These are phyloP conservation scores for Lumnitzera littorea DNA, from an alignment of 345 rosid genomes.

Conservation along the genomic window DNA sequence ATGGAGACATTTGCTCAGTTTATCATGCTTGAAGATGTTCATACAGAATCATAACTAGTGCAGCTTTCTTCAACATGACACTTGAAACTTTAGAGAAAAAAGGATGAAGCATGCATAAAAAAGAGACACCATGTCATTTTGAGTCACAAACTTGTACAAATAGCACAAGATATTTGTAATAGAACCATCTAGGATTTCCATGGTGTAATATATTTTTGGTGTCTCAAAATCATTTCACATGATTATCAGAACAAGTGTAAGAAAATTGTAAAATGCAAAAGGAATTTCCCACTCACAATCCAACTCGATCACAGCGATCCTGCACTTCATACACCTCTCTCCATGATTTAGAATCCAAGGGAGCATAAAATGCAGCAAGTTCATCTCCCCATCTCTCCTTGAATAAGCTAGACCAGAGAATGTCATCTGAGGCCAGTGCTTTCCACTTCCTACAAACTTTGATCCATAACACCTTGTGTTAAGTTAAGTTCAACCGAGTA, in stretches of 20 bases:
- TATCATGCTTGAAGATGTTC: too few species aligned
- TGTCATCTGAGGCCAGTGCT: constrained; percentile 31
- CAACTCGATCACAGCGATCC: constrained; percentile 52
- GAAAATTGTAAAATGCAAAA: neutral
- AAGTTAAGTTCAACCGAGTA: neutral
- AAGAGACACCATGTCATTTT: too few species aligned
- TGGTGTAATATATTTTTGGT: too few species aligned
- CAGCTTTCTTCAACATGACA: too few species aligned
- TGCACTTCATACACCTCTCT: constrained; percentile 47
- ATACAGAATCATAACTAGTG: too few species aligned
- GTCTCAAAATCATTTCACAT: neutral
- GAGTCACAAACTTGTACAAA: too few species aligned
- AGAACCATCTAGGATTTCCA: too few species aligned
- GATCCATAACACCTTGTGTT: constrained; percentile 4
- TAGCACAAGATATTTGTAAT: too few species aligned
- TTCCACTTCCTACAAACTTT: constrained; percentile 63
- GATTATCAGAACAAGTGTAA: neutral
- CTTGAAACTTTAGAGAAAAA: too few species aligned
- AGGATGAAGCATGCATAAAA: too few species aligned
- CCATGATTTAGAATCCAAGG: constrained; percentile 35
- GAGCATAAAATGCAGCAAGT: constrained; percentile 30
- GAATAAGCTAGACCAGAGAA: constrained; percentile 41
- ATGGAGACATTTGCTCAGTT: too few species aligned
- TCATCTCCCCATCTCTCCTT: constrained; percentile 55
- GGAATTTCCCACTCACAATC: constrained; percentile 31